phyloP scores from a whole-genome alignment of 2,329 filamentous ascomycete species.

The Nectriaceae sp. region DNA sequence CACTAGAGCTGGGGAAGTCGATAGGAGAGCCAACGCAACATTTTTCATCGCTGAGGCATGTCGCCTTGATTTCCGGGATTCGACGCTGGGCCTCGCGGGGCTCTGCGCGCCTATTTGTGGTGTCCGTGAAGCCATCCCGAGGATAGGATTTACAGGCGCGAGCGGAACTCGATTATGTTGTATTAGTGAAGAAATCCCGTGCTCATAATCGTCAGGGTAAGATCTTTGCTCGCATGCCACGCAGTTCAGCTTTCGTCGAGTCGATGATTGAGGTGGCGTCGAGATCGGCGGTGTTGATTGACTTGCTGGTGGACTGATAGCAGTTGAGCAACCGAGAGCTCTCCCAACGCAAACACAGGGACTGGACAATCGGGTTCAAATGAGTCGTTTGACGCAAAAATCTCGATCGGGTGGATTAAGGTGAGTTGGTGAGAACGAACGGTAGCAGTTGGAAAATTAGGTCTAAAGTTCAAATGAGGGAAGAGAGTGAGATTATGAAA shows the following conservation, averaged over 20 bases:
- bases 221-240: constrained; percentile 11
- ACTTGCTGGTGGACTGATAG: constrained; percentile 26
- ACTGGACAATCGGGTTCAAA: no score
- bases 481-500: constrained; percentile 24
- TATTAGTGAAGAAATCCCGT: constrained; percentile 14
- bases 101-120: constrained; percentile 12
- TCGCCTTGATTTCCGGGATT: constrained; percentile 18
- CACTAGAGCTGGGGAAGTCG: constrained; percentile 30
- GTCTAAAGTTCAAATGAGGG: constrained; percentile 25
- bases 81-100: background rate
- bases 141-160: background rate
- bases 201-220: constrained; percentile 23
- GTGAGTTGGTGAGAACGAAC: constrained; percentile 24
- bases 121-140: constrained; percentile 7
- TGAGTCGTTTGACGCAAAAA: background rate
- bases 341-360: no score
- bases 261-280: background rate
- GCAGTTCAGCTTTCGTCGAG: constrained; percentile 12
- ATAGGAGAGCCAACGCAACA: constrained; percentile 27
- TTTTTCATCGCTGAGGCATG: constrained; percentile 18
- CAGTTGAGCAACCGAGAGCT: no score
- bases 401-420: background rate
- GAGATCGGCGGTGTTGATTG: background rate
- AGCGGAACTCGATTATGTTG: constrained; percentile 12
- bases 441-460: constrained; percentile 29